These are phyloP conservation scores for Artemisia tridentata DNA, from an alignment of 129 eudicot species.

Conservation along the genomic window DNA sequence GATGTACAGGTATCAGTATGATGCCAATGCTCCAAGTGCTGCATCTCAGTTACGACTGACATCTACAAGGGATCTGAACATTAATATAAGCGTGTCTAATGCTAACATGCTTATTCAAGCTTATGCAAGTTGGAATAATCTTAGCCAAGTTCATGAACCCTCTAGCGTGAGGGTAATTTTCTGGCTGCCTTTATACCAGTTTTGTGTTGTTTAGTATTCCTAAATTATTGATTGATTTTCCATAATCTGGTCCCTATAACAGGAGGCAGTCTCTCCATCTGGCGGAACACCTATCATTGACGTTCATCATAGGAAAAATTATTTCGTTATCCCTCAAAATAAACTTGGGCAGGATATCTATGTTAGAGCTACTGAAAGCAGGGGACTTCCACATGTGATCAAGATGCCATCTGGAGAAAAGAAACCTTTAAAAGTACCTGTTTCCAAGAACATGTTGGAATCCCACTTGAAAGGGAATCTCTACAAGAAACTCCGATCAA, in stretches of 20 bases:
- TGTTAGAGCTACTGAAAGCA: slow-evolving; percentile 63
- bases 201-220: slow-evolving; percentile 2
- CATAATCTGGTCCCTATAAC: slow-evolving; percentile 23
- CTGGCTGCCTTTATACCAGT: slow-evolving; percentile 19
- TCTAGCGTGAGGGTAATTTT: slow-evolving; percentile 40
- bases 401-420: slow-evolving; percentile 90
- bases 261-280: slow-evolving; percentile 71
- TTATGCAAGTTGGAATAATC: slow-evolving; percentile 95
- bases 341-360: slow-evolving; percentile 92
- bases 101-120: slow-evolving; percentile 93
- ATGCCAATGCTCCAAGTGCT: slow-evolving; percentile 71
- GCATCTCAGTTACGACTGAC: slow-evolving; percentile 89
- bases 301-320: slow-evolving; percentile 67
- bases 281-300: slow-evolving; percentile 50
- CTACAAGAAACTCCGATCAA: slow-evolving; percentile 47
- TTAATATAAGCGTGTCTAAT: slow-evolving; percentile 82
- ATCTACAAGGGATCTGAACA: slow-evolving; percentile 71
- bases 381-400: slow-evolving; percentile 66
- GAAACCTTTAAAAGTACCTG: slow-evolving; percentile 79
- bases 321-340: slow-evolving; percentile 79
- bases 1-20: slow-evolving; percentile 74
- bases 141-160: slow-evolving; percentile 61
- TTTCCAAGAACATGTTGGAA: slow-evolving; percentile 81
- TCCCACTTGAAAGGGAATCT: slow-evolving; percentile 81
- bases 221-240: slow-evolving; percentile 8